These are phyloP conservation scores for Coemansia sp. DNA, from an alignment of 192 early-diverging fungal genomes.

Conservation along the genomic window DNA sequence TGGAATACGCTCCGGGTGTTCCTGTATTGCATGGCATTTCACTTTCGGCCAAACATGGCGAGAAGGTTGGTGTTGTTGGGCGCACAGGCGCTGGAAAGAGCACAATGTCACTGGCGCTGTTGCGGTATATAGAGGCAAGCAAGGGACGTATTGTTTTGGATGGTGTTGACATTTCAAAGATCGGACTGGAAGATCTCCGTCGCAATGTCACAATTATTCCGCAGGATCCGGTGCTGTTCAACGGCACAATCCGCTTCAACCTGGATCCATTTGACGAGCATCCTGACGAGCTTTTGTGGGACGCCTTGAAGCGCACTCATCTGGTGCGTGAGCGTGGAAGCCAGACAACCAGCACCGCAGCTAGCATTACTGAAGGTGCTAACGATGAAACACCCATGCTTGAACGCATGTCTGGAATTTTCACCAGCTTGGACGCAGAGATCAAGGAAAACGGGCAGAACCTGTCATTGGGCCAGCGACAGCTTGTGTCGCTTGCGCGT, in stretches of 20 bases:
- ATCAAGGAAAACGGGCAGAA: slow-evolving; percentile 83
- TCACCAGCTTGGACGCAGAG: slow-evolving; percentile 65
- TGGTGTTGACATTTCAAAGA: slow-evolving; percentile 67
- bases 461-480: slow-evolving; percentile 74
- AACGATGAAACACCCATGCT: background rate
- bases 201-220: slow-evolving; percentile 75
- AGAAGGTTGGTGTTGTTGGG: slow-evolving; percentile 55
- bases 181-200: slow-evolving; percentile 78
- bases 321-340: slow-evolving; percentile 15
- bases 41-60: slow-evolving; percentile 66
- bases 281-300: slow-evolving; percentile 63
- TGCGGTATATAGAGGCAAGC: slow-evolving; percentile 76
- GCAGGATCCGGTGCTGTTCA: slow-evolving; percentile 55
- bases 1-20: slow-evolving; percentile 79
- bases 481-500: slow-evolving; percentile 73
- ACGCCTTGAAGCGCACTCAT: slow-evolving; percentile 13
- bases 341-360: slow-evolving; percentile 3
- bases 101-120: slow-evolving; percentile 55
- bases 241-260: slow-evolving; percentile 65
- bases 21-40: slow-evolving; percentile 78
- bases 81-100: slow-evolving; percentile 62
- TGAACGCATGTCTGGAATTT: slow-evolving; percentile 21
- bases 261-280: slow-evolving; percentile 79
- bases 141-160: slow-evolving; percentile 71
- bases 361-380: background rate